Base-by-base conservation (phyloP, 2,329 filamentous ascomycete genomes). In the Cercospora sesami region DNA sequence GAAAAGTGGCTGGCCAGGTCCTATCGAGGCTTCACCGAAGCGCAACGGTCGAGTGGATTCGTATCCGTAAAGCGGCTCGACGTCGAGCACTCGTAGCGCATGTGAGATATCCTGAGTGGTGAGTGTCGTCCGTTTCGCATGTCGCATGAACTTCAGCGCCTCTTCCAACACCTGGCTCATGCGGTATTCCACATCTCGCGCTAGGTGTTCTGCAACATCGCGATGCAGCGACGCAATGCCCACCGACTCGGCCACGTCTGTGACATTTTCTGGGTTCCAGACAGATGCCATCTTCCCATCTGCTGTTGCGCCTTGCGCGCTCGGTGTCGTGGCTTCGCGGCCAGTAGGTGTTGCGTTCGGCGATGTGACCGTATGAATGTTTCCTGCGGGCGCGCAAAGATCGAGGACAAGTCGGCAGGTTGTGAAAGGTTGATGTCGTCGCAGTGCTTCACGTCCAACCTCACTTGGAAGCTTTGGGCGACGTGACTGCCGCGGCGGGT, bases 251-350 rank as follows among this genome's bases (percentile, higher is more conserved):
- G 95, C 94, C 69, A 98, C 94, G 79, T 99, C 95, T 75, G 90
- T 90, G 75, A 99, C 92, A 75, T 97, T 98, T 76, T 99, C 95
- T 18, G 92, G 89, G 78, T 97, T 98, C 95, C 95, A 98, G 74
- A 97, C 89, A 45, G 88, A 87, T 1, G 62, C 31, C 84, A 66
- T 66, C 31, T 60, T 62, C 36, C 9, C 33, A 21, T 21, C 30
- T 33, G 55, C 10, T 36, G 55, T 59, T 36, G 55, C 55, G 55
- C 55, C 55, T 33, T 18, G 18, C 31, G 55, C 28, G 55, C 16
- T 18, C n/a, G 30, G 28, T 36, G 26, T 4, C 16, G 16, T 21
- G 9, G 10, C 16, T 7, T 21, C 31, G n/a, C n/a, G 55, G 18
- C 30, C 30, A 59, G 55, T 36, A 31, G 55, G 5, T 59, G 16